A percentile compares a stretch with the other conserved stretches of the same genome.
Conservation (phyloP, 805 yeast species). For the Ogataea pilisensis region DNA sequence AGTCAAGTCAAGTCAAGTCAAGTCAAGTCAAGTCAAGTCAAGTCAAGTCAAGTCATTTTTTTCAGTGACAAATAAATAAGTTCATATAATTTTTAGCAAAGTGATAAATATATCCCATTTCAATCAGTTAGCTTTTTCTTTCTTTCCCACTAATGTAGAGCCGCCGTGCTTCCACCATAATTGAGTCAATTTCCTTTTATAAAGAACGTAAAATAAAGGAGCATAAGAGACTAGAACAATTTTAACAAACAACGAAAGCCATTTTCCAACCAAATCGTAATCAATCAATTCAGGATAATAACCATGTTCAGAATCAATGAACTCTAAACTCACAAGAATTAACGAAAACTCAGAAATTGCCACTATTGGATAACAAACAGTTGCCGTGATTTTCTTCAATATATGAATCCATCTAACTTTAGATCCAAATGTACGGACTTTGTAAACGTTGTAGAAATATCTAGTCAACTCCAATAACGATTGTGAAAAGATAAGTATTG, state of each 20-base stretch:
- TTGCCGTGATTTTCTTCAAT: slow-evolving; percentile 12
- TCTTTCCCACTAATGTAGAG: too few relatives aligned
- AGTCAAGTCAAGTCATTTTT: too few relatives aligned
- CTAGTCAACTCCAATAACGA: slow-evolving; percentile 23
- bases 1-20: too few relatives aligned
- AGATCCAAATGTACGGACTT: slow-evolving; percentile 23
- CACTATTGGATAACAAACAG: slow-evolving; percentile 21
- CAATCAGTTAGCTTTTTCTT: not conserved
- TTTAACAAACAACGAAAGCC: slow-evolving; percentile 7
- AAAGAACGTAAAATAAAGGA: slow-evolving; percentile 22
- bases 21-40: too few relatives aligned
- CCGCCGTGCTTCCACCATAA: slow-evolving; percentile 9
- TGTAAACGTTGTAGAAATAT: slow-evolving; percentile 25
- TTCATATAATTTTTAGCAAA: too few relatives aligned
- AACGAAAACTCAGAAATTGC: slow-evolving; percentile 18
- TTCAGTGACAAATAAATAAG: too few relatives aligned
- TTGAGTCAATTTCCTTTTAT: slow-evolving; percentile 16
- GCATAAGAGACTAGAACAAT: slow-evolving; percentile 14
- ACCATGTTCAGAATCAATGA: slow-evolving; percentile 15
- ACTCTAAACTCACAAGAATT: slow-evolving; percentile 19
- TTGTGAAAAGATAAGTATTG: slow-evolving; percentile 18
- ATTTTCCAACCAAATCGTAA: slow-evolving; percentile 14
- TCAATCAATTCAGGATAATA: slow-evolving; percentile 14
- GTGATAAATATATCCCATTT: too few relatives aligned
- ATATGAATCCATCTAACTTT: slow-evolving; percentile 15